These are phyloP conservation scores for Ceratocystis papillata DNA, from an alignment of 2,329 filamentous ascomycete species.

Conservation along the genomic window DNA sequence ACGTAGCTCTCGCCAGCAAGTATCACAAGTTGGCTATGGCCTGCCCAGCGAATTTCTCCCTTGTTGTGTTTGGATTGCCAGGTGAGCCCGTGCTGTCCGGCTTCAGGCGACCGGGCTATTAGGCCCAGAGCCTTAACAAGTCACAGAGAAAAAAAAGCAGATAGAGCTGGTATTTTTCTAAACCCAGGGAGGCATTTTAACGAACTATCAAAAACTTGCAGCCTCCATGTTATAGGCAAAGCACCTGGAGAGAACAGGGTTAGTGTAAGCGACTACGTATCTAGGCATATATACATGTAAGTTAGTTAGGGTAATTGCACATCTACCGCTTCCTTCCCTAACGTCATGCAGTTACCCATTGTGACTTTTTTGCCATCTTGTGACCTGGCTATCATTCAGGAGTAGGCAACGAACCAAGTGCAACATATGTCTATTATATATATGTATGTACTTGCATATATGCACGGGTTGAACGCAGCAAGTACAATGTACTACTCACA, in stretches of 20 bases:
- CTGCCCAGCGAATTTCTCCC: background rate
- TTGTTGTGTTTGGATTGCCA: background rate
- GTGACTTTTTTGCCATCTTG: background rate
- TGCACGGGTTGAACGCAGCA: too few species aligned
- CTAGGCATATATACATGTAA: too few species aligned
- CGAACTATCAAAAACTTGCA: too few species aligned
- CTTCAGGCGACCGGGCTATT: background rate
- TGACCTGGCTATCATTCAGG: too few species aligned
- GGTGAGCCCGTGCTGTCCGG: slow-evolving; percentile 1
- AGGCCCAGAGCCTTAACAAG: background rate
- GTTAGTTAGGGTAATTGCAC: background rate
- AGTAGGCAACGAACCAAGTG: too few species aligned
- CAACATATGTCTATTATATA: background rate
- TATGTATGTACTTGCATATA: background rate
- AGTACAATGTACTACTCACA: background rate
- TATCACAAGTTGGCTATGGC: background rate
- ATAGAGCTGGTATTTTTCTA: background rate
- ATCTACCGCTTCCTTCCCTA: background rate
- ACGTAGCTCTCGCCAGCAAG: slow-evolving; percentile 8
- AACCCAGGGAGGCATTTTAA: too few species aligned
- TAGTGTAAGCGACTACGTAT: background rate
- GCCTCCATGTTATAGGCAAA: too few species aligned
- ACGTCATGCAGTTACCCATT: background rate
- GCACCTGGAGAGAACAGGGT: too few species aligned
- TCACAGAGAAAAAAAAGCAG: background rate